Evolutionary conservation across 192 early-diverging fungal species (phyloP).

Genomic region (Entophlyctis luteolus): DNA sequence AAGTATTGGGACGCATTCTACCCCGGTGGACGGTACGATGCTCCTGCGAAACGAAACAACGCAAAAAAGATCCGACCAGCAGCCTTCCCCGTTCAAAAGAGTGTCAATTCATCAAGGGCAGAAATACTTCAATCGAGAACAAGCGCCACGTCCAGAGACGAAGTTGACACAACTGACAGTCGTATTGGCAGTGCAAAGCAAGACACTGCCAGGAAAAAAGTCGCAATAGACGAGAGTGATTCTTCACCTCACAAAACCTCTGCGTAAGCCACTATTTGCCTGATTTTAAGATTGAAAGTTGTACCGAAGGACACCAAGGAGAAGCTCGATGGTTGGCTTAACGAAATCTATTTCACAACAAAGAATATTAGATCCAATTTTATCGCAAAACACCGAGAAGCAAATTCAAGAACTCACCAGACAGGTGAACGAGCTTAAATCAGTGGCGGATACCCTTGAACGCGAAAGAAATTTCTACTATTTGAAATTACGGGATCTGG

Average conservation of each 20-base stretch:
- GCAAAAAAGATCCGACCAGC: neutral
- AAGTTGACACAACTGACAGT: neutral
- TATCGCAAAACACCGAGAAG: too few relatives aligned
- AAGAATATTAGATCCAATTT: too few relatives aligned
- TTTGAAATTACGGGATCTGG: conserved; percentile 82
- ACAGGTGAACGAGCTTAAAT: conserved; percentile 19
- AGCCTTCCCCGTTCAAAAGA: neutral
- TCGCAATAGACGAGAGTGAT: too few relatives aligned
- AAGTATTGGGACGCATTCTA: conserved; percentile 79
- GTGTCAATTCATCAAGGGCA: neutral
- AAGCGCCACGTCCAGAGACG: neutral
- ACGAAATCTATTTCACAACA: too few relatives aligned
- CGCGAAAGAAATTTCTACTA: conserved; percentile 92
- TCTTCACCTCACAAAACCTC: too few relatives aligned
- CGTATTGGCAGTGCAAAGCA: too few relatives aligned
- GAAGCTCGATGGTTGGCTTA: too few relatives aligned
- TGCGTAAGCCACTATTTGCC: too few relatives aligned
- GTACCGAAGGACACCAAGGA: too few relatives aligned
- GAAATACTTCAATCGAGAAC: neutral
- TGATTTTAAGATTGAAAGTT: too few relatives aligned
- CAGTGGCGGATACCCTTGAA: conserved; percentile 64
- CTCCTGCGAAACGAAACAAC: conserved; percentile 51
- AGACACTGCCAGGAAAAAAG: too few relatives aligned
- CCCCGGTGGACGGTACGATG: conserved; percentile 71
- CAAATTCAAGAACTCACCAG: neutral